Conservation (phyloP, 2,329 filamentous ascomycete genomes). For the Microdochium nivale region DNA sequence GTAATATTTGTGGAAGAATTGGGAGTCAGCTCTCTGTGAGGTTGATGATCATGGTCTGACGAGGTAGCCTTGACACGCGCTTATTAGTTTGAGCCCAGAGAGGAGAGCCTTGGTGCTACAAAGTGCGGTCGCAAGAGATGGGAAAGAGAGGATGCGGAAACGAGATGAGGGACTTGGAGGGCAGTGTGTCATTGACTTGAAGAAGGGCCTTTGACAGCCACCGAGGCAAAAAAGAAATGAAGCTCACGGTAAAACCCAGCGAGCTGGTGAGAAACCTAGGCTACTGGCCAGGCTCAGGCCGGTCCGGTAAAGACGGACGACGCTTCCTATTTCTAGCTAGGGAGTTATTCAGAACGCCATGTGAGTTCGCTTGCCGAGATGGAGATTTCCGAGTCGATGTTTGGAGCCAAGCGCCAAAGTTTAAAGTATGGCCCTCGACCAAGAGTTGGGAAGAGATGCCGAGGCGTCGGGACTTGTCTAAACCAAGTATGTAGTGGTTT, state of each 20-base stretch:
- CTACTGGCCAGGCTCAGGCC: not conserved
- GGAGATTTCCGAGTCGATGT: not conserved
- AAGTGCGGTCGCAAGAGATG: not conserved
- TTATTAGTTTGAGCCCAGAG: not conserved
- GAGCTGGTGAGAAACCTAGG: not conserved
- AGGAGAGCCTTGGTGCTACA: not conserved
- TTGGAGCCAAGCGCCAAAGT: not conserved
- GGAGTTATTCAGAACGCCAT: not conserved
- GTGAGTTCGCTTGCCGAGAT: not conserved
- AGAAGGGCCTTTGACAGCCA: no score
- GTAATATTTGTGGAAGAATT: not conserved
- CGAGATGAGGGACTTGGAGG: not conserved
- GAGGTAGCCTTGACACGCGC: not conserved
- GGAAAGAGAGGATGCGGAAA: not conserved
- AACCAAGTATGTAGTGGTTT: not conserved
- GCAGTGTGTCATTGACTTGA: not conserved
- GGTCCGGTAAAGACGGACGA: not conserved
- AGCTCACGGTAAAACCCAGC: not conserved
- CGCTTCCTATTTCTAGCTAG: not conserved
- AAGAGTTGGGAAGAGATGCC: not conserved
- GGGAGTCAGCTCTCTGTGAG: not conserved
- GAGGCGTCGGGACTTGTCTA: not conserved
- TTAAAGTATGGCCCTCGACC: not conserved
- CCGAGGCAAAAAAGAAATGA: not conserved
- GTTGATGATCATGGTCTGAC: not conserved